Percentiles rank a stretch among this genome's conserved stretches.
These are phyloP conservation scores for Lachnellula willkommii DNA, from an alignment of 2,329 filamentous ascomycete genomes.

Conservation along the genomic window DNA sequence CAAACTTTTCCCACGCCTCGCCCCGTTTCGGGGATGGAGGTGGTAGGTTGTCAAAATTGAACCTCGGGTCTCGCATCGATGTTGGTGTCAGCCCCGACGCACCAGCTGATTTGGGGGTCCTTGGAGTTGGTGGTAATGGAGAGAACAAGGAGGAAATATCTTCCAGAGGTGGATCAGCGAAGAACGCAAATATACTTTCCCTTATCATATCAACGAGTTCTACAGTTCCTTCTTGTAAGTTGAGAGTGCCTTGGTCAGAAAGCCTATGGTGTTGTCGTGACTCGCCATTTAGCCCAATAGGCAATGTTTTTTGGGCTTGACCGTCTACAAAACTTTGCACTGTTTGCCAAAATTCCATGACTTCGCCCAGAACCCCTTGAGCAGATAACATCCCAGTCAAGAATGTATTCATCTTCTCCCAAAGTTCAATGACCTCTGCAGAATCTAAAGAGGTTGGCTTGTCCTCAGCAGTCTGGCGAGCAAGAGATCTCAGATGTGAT, in stretches of 20 bases:
- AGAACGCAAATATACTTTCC: constrained; percentile 74
- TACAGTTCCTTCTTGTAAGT: constrained; percentile 70
- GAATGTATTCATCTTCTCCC: constrained; percentile 80
- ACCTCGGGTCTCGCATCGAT: constrained; percentile 63
- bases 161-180: constrained; percentile 81
- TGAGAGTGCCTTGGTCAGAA: constrained; percentile 60
- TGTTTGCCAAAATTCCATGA: constrained; percentile 91
- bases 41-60: constrained; percentile 77
- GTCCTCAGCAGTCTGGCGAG: constrained; percentile 59
- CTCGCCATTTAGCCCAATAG: constrained; percentile 74
- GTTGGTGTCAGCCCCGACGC: constrained; percentile 42
- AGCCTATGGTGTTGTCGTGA: constrained; percentile 78
- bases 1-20: constrained; percentile 86
- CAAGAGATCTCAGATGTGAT: constrained; percentile 68
- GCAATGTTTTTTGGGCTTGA: constrained; percentile 72
- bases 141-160: constrained; percentile 86
- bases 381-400: constrained; percentile 69
- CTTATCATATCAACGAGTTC: constrained; percentile 82
- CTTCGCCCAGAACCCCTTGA: constrained; percentile 78
- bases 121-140: constrained; percentile 65
- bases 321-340: constrained; percentile 86
- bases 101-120: constrained; percentile 54
- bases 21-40: constrained; percentile 71
- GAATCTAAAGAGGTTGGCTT: constrained; percentile 66
- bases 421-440: constrained; percentile 77